These are phyloP conservation scores for Murraya paniculata DNA, from an alignment of 345 rosid species.

Conservation along the genomic window DNA sequence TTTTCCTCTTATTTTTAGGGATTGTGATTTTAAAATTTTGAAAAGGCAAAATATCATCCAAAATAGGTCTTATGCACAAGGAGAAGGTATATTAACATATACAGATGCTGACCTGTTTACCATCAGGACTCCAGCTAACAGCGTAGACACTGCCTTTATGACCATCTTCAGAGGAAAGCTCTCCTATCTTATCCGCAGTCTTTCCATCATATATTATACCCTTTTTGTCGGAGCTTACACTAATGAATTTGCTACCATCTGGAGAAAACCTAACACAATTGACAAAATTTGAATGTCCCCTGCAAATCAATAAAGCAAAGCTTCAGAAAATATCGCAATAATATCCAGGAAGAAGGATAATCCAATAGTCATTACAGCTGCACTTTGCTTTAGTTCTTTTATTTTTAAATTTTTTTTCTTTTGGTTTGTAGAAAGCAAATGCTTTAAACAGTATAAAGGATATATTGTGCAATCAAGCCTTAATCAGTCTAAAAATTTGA, in stretches of 20 bases:
- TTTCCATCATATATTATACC: slow-evolving; percentile 89
- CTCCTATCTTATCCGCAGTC: slow-evolving; percentile 74
- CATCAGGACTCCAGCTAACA: slow-evolving; percentile 90
- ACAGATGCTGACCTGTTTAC: slow-evolving; percentile 65
- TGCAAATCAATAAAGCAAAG: slow-evolving; percentile 32
- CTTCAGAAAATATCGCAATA: slow-evolving; percentile 14
- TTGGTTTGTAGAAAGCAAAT: not conserved
- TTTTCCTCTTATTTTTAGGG: not conserved
- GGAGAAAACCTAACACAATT: slow-evolving; percentile 93
- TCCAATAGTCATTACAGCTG: not conserved
- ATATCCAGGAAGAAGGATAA: not conserved
- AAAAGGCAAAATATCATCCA: not conserved
- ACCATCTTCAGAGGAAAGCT: slow-evolving; percentile 68
- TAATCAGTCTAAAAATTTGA: not conserved
- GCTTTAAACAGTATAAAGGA: not conserved
- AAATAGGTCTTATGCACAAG: not conserved
- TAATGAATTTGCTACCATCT: slow-evolving; percentile 89
- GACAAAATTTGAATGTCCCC: slow-evolving; percentile 94
- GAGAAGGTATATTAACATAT: no score
- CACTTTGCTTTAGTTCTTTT: not conserved
- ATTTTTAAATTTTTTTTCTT: not conserved
- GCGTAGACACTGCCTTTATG: slow-evolving; percentile 95
- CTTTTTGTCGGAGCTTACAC: slow-evolving; percentile 90
- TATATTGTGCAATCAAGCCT: not conserved
- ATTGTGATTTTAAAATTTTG: not conserved